Percentiles rank a stretch among this genome's conserved stretches.
These are phyloP conservation scores for Stemphylium vesicarium DNA, from an alignment of 2,329 filamentous ascomycete species.

Conservation along the genomic window DNA sequence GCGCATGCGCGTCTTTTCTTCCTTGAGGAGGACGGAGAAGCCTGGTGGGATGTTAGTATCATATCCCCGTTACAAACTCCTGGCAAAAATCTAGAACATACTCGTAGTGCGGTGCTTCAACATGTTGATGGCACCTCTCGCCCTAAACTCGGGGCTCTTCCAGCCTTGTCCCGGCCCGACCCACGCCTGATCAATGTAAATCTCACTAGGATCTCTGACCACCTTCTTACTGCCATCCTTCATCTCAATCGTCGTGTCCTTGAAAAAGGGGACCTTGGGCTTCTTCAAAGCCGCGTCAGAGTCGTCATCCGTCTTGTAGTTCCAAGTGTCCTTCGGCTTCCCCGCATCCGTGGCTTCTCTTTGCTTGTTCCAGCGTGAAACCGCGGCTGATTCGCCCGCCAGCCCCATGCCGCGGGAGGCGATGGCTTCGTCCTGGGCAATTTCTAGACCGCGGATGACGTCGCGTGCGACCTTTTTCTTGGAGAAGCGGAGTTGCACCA, in stretches of 20 bases:
- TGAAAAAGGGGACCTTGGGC: constrained; percentile 19
- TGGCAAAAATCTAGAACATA: constrained; percentile 52
- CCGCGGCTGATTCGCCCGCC: constrained; percentile 35
- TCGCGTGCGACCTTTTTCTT: constrained; percentile 91
- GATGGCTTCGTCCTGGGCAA: constrained; percentile 81
- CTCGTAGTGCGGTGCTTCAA: constrained; percentile 76
- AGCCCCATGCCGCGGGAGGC: constrained; percentile 86
- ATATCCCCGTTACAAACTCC: constrained; percentile 31
- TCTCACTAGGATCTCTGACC: constrained; percentile 75
- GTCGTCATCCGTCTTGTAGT: constrained; percentile 20
- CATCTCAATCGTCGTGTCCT: constrained; percentile 68
- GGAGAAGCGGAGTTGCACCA: constrained; percentile 92
- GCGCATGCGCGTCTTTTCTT: constrained; percentile 87
- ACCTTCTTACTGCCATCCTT: constrained; percentile 76
- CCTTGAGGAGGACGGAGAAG: constrained; percentile 84
- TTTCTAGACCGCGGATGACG: constrained; percentile 77
- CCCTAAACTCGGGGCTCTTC: constrained; percentile 71
- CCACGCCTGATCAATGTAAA: constrained; percentile 95
- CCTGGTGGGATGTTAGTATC: constrained; percentile 53
- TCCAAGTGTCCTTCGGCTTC: constrained; percentile 14
- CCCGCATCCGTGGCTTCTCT: constrained; percentile 19
- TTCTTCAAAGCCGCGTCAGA: constrained; percentile 4
- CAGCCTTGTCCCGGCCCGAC: constrained; percentile 70
- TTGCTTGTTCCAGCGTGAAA: constrained; percentile 30
- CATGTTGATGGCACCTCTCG: constrained; percentile 72